These are phyloP conservation scores for Septoria linicola DNA, from an alignment of 2,329 filamentous ascomycete genomes.

Conservation along the genomic window DNA sequence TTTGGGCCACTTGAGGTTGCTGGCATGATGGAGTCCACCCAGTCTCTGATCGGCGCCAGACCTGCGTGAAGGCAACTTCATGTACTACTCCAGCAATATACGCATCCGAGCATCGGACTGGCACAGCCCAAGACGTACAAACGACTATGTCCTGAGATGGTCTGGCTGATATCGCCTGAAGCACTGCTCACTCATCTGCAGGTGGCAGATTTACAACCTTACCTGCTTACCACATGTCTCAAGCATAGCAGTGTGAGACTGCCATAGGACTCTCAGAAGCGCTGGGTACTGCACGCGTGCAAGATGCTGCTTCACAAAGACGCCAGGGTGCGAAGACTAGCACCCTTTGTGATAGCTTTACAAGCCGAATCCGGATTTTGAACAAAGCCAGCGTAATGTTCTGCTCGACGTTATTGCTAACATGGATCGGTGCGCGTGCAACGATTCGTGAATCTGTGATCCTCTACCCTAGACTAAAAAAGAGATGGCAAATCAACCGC, in stretches of 20 bases:
- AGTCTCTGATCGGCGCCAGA: too few species aligned
- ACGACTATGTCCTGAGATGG: too few species aligned
- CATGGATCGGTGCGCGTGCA: background rate
- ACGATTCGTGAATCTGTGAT: background rate
- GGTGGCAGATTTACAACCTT: too few species aligned
- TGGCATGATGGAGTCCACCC: conserved; percentile 8
- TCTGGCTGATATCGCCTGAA: too few species aligned
- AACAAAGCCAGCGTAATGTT: background rate
- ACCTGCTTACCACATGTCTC: background rate
- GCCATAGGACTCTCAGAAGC: too few species aligned
- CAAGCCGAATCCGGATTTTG: background rate
- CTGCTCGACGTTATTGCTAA: background rate
- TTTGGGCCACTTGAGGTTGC: background rate
- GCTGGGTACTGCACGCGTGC: too few species aligned
- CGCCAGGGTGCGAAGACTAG: background rate
- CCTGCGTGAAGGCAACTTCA: too few species aligned
- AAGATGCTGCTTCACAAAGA: background rate
- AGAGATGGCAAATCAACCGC: background rate
- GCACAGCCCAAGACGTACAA: too few species aligned
- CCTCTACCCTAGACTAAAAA: background rate
- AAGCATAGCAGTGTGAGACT: too few species aligned
- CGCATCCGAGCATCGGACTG: too few species aligned
- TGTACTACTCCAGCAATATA: too few species aligned
- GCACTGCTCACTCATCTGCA: too few species aligned
- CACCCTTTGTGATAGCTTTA: background rate